phyloP scores from a whole-genome alignment of 352 stramenopile species.

The Globisporangium mamillatum region DNA sequence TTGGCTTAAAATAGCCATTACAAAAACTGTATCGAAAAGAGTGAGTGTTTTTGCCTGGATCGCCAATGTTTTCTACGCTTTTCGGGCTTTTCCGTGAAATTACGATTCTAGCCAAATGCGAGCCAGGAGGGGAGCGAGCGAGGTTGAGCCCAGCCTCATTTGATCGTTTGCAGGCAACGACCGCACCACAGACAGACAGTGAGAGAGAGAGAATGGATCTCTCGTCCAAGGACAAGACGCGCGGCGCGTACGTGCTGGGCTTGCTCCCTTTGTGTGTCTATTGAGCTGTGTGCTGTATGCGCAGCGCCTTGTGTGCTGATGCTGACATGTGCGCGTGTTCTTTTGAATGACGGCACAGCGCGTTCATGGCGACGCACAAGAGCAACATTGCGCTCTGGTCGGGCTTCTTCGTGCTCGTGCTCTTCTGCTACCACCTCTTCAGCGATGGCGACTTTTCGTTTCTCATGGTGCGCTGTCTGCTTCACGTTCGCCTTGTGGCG shows the following conservation, averaged over 20 bases:
- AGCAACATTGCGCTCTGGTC: conserved; percentile 96
- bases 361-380: conserved; percentile 87
- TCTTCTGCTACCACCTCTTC: conserved; percentile 96
- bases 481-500: neutral
- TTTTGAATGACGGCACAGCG: conserved; percentile 24
- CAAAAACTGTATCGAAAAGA: too few relatives aligned
- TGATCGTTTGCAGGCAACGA: conserved; percentile 1
- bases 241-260: conserved; percentile 36
- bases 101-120: conserved; percentile 3
- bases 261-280: neutral
- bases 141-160: neutral
- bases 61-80: too few relatives aligned
- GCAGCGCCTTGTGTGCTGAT: neutral
- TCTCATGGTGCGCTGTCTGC: conserved; percentile 85
- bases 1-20: too few relatives aligned
- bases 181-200: neutral
- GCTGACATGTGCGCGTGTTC: neutral
- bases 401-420: conserved; percentile 92
- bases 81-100: neutral
- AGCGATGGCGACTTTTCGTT: conserved; percentile 99
- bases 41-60: too few relatives aligned
- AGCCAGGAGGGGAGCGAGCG: neutral
- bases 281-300: neutral
- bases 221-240: conserved; percentile 53
- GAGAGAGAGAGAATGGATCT: conserved; percentile 30